Evolutionary conservation across 345 rosid genomes (phyloP).

Genomic region (Acer campestre): DNA sequence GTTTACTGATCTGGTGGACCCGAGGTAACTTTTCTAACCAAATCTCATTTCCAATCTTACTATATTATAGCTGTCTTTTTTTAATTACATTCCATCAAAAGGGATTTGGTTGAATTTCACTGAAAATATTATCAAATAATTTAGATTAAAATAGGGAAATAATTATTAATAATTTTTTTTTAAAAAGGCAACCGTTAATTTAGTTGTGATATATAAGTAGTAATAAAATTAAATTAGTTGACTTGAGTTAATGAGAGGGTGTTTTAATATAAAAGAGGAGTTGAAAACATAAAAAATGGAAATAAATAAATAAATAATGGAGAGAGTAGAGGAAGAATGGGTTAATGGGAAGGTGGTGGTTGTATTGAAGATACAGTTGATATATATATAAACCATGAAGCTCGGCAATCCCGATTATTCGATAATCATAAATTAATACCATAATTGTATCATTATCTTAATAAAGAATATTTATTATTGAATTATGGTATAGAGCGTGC

Average conservation of each 20-base stretch:
- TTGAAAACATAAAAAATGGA: background rate
- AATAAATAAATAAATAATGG: too few relatives aligned
- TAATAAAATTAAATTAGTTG: background rate
- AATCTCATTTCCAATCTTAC: too few relatives aligned
- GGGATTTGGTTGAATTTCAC: background rate
- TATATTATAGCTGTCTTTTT: background rate
- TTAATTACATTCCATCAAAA: too few relatives aligned
- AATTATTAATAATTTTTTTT: background rate
- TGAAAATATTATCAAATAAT: too few relatives aligned
- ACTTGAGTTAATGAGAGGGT: background rate
- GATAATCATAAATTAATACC: background rate
- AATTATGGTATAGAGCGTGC: background rate
- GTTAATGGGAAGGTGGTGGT: background rate
- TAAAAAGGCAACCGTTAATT: background rate
- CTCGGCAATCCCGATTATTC: conserved; percentile 16
- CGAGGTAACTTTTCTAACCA: too few relatives aligned
- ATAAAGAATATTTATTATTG: too few relatives aligned
- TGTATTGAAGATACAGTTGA: too few relatives aligned
- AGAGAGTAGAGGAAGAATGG: too few relatives aligned
- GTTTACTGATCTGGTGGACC: too few relatives aligned
- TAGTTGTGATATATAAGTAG: background rate
- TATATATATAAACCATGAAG: background rate
- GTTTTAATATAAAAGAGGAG: background rate
- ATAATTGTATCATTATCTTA: conserved; percentile 3
- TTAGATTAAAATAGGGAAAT: background rate